A percentile compares a stretch with the other conserved stretches of the same genome.
Conservation (phyloP, 108 stramenopile genomes). For the Conticribra weissflogii region DNA sequence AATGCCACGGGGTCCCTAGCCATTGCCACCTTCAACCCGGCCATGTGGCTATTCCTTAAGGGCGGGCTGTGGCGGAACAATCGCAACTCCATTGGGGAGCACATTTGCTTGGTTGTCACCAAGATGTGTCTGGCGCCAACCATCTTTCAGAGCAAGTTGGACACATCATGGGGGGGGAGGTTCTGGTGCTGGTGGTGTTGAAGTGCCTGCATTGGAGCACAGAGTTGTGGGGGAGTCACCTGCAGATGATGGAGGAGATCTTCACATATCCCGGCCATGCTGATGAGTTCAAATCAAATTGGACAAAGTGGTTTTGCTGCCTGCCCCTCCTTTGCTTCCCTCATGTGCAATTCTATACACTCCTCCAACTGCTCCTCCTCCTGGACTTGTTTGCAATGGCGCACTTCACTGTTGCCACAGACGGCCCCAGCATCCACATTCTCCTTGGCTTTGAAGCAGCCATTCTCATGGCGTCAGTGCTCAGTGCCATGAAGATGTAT, state of each 20-base stretch:
- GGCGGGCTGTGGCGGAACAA: conserved; percentile 88
- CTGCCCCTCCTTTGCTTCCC: conserved; percentile 37
- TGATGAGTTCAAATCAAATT: conserved; percentile 8
- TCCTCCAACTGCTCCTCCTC: conserved; percentile 59
- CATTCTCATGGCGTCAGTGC: conserved; percentile 80
- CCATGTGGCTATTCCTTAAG: conserved; percentile 67
- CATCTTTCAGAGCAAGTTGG: conserved; percentile 95
- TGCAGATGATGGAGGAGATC: conserved; percentile 89
- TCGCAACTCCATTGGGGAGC: conserved; percentile 91
- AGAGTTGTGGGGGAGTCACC: conserved; percentile 87
- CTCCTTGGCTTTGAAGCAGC: conserved; percentile 95
- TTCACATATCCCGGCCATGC: conserved; percentile 34
- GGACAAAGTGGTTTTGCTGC: conserved; percentile 44
- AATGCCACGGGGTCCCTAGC: conserved; percentile 74
- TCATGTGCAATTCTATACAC: conserved; percentile 63
- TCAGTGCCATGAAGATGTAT: conserved; percentile 74
- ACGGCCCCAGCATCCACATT: conserved; percentile 86
- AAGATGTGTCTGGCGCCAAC: conserved; percentile 98
- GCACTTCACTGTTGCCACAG: conserved; percentile 58
- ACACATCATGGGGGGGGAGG: conserved; percentile 76
- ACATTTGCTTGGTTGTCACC: conserved; percentile 94
- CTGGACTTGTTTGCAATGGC: conserved; percentile 68
- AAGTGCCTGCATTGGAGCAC: conserved; percentile 97
- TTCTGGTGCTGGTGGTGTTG: conserved; percentile 83
- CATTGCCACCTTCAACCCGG: conserved; percentile 59